Evolutionary conservation across 164 flowering plant species (phyloP).

Genomic region (Pachysandra terminalis): DNA sequence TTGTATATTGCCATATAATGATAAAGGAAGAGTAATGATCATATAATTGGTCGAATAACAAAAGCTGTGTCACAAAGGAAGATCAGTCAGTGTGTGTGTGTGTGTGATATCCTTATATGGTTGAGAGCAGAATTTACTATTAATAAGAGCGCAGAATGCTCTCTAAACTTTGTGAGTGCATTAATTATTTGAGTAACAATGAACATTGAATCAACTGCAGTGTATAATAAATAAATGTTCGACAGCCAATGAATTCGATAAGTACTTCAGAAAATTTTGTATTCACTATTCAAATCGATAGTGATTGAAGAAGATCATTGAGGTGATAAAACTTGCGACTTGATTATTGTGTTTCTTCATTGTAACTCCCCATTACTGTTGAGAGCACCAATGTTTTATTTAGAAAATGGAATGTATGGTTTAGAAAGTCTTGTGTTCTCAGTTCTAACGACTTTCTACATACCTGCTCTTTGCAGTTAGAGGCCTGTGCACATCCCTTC

Average conservation of each 20-base stretch:
- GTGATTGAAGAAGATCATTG: background rate
- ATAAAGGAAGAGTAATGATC: too few species aligned
- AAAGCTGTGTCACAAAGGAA: too few species aligned
- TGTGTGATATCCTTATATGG: too few species aligned
- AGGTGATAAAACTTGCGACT: background rate
- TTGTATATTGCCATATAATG: too few species aligned
- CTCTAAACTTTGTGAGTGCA: background rate
- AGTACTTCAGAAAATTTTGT: background rate
- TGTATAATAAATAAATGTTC: too few species aligned
- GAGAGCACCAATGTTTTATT: background rate
- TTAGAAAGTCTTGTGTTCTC: background rate
- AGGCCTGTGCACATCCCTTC: constrained; percentile 91
- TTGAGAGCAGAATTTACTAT: too few species aligned
- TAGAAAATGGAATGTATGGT: background rate
- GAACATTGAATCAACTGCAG: background rate
- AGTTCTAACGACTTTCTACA: background rate
- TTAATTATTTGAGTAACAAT: background rate
- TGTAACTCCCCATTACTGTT: background rate
- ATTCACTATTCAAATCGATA: background rate
- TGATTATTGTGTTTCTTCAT: background rate
- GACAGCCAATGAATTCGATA: background rate
- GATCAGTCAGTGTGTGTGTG: too few species aligned
- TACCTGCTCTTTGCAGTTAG: constrained; percentile 46
- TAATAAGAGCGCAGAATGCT: too few species aligned
- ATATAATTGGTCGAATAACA: too few species aligned